Evolutionary conservation across 2,329 filamentous ascomycete species (phyloP).

Genomic region (Cercospora nicotianae): DNA sequence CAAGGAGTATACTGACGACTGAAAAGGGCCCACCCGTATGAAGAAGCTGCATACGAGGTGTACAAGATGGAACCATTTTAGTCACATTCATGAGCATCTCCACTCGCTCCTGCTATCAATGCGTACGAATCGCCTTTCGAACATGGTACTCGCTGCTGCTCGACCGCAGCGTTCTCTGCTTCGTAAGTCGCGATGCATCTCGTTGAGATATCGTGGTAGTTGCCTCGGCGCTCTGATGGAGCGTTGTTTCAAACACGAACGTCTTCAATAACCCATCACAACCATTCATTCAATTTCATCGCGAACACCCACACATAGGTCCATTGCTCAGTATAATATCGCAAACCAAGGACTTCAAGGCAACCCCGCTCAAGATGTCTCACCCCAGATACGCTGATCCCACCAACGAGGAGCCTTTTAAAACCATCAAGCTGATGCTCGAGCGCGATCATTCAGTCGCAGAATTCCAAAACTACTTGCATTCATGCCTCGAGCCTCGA

Average conservation of each 20-base stretch:
- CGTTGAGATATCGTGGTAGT: neutral
- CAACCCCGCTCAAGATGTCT: neutral
- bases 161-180: neutral
- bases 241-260: neutral
- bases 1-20: neutral
- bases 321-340: too few species aligned
- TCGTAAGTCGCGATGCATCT: neutral
- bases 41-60: constrained; percentile 16
- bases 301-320: neutral
- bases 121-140: neutral
- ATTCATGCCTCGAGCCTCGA: neutral
- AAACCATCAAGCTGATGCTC: neutral
- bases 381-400: neutral
- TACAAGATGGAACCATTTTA: constrained; percentile 11
- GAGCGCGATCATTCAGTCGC: neutral
- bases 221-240: neutral
- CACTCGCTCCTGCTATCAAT: neutral
- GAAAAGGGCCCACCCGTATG: constrained; percentile 8
- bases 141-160: neutral
- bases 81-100: neutral
- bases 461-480: neutral
- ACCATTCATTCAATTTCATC: neutral
- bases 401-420: neutral
- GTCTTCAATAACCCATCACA: neutral
- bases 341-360: neutral